Percentiles rank a stretch among this genome's conserved stretches.
These are phyloP conservation scores for Lasiodiplodia sp. DNA, from an alignment of 2,329 filamentous ascomycete species.

Conservation along the genomic window DNA sequence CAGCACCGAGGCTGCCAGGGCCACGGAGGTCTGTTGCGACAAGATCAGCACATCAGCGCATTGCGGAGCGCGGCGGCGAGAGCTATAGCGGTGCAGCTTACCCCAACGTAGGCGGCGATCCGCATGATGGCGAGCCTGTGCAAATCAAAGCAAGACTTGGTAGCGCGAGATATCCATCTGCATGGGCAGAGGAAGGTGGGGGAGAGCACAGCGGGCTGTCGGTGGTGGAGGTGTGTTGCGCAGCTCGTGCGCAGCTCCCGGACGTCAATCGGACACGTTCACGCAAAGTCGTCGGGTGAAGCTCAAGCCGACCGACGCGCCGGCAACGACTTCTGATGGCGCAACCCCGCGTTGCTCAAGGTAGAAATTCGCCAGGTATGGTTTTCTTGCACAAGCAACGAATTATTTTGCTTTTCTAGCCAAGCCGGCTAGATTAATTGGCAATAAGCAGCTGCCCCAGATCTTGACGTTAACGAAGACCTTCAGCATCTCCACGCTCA, in stretches of 20 bases:
- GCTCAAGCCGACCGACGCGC: slow-evolving; percentile 20
- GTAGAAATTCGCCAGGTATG: neutral
- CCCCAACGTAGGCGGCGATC: slow-evolving; percentile 30
- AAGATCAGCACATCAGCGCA: slow-evolving; percentile 13
- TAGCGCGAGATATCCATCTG: slow-evolving; percentile 28
- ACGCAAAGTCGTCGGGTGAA: slow-evolving; percentile 26
- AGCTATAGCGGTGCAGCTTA: slow-evolving; percentile 25
- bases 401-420: no score
- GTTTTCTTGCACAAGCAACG: neutral
- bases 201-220: neutral
- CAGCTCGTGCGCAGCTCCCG: slow-evolving; percentile 25
- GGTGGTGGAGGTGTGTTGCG: slow-evolving; percentile 17
- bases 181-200: neutral
- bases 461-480: no score
- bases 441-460: no score
- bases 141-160: slow-evolving; percentile 17
- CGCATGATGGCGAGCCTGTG: slow-evolving; percentile 29
- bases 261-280: slow-evolving; percentile 29
- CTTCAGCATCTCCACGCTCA: no score
- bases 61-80: slow-evolving; percentile 9
- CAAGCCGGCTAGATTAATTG: no score
- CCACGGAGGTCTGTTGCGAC: slow-evolving; percentile 64
- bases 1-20: slow-evolving; percentile 82
- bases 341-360: neutral
- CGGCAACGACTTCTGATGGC: slow-evolving; percentile 3